Evolutionary conservation across 306 rosid species (phyloP).

Genomic region (Fagus crenata): DNA sequence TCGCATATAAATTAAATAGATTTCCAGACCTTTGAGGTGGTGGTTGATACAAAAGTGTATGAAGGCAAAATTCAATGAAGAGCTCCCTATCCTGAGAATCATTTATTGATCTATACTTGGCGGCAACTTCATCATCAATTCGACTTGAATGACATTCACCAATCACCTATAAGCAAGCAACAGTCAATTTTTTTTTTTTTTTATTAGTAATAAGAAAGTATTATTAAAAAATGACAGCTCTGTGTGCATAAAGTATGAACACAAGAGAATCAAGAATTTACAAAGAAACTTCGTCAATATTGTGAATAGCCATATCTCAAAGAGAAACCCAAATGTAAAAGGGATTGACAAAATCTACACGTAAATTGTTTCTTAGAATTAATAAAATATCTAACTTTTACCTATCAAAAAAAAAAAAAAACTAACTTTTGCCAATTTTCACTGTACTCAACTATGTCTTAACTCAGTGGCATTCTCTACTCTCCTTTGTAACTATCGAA

Average conservation of each 20-base stretch:
- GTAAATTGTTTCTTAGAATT: background rate
- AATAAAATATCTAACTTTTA: background rate
- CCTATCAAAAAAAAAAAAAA: background rate
- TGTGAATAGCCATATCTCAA: conserved; percentile 25
- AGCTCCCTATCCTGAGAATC: conserved; percentile 58
- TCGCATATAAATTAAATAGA: conserved; percentile 24
- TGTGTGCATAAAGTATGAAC: no score
- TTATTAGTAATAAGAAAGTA: no score
- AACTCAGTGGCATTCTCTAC: background rate
- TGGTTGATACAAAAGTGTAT: conserved; percentile 79
- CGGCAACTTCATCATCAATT: conserved; percentile 63
- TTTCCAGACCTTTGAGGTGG: conserved; percentile 66
- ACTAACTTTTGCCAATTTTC: background rate
- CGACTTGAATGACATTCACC: conserved; percentile 75
- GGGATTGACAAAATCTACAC: background rate
- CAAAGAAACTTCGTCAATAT: no score
- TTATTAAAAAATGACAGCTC: no score
- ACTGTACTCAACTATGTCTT: background rate
- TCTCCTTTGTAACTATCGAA: no score
- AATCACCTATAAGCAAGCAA: conserved; percentile 63
- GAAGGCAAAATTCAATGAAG: conserved; percentile 83
- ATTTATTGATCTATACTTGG: conserved; percentile 56
- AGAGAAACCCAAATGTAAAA: conserved; percentile 14
- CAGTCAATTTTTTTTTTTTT: conserved; percentile 1
- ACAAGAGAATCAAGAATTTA: no score